Percentiles rank a stretch among this genome's conserved stretches.
Evolutionary conservation across 441 rosid genomes (phyloP).

Genomic region (Erodium trifolium): DNA sequence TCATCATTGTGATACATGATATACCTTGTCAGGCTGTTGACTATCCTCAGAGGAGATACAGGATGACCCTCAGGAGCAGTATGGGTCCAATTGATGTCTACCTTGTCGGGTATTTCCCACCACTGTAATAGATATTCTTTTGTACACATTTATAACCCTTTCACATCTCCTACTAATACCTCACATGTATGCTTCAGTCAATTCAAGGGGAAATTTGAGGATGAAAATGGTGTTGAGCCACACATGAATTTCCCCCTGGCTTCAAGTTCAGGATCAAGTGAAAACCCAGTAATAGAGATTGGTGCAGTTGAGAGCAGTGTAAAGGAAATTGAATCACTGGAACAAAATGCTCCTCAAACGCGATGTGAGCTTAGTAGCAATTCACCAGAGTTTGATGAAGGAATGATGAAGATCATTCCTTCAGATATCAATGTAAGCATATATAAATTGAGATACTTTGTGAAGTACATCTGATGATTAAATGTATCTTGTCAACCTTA

Average conservation of each 20-base stretch:
- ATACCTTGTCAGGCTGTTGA: not conserved
- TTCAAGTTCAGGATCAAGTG: slow-evolving; percentile 1
- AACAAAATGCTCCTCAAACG: not conserved
- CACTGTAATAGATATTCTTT: not conserved
- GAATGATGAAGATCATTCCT: slow-evolving; percentile 1
- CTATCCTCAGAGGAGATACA: slow-evolving; percentile 1
- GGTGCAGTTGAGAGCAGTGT: not conserved
- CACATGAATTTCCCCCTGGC: not conserved
- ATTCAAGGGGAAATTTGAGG: not conserved
- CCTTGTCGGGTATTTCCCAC: not conserved
- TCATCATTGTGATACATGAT: not conserved
- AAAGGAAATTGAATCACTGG: not conserved
- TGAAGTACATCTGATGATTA: too few relatives aligned
- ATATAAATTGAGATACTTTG: not conserved
- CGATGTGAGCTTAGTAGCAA: not conserved
- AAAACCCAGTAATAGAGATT: not conserved
- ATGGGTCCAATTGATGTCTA: slow-evolving; percentile 3
- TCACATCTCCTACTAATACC: not conserved
- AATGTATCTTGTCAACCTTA: slow-evolving; percentile 7
- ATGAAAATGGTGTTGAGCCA: not conserved
- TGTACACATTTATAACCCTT: not conserved
- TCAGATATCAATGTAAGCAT: not conserved
- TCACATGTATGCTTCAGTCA: not conserved
- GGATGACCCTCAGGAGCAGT: not conserved
- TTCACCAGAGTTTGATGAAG: slow-evolving; percentile 1